Conservation (phyloP, 208 protist species). For the Crithidia expoeki region DNA sequence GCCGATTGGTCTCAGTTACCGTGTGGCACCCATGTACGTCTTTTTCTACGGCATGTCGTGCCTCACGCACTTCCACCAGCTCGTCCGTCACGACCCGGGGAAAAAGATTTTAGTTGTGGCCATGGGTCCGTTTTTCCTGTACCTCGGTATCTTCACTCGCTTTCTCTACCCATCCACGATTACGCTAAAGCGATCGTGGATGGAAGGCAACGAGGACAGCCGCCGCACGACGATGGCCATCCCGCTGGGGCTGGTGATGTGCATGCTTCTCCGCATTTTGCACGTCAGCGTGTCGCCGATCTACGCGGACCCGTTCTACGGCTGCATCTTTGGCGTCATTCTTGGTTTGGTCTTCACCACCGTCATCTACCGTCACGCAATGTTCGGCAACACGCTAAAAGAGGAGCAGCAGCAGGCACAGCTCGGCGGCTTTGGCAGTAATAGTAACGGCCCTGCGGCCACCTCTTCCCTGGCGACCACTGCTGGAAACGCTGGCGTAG, state of each 20-base stretch:
- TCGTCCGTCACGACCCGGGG: slow-evolving; percentile 37
- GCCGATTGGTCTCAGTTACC: slow-evolving; percentile 38
- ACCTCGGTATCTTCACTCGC: slow-evolving; percentile 51
- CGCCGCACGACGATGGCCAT: slow-evolving; percentile 61
- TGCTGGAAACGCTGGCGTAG: not conserved
- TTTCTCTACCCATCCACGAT: slow-evolving; percentile 58
- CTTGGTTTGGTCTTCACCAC: slow-evolving; percentile 62
- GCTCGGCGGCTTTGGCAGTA: not conserved
- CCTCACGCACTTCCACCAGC: slow-evolving; percentile 68
- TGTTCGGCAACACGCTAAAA: slow-evolving; percentile 55
- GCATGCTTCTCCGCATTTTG: slow-evolving; percentile 77
- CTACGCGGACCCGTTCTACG: slow-evolving; percentile 64
- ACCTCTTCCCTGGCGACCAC: not conserved
- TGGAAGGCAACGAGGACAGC: slow-evolving; percentile 52
- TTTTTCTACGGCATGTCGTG: slow-evolving; percentile 61
- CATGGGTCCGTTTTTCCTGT: slow-evolving; percentile 57
- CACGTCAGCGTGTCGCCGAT: slow-evolving; percentile 60
- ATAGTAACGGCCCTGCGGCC: not conserved
- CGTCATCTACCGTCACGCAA: slow-evolving; percentile 65
- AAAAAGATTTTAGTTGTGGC: slow-evolving; percentile 53
- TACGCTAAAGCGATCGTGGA: slow-evolving; percentile 19
- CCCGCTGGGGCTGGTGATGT: slow-evolving; percentile 63
- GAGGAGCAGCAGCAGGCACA: slow-evolving; percentile 15
- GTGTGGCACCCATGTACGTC: slow-evolving; percentile 70
- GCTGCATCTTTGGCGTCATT: slow-evolving; percentile 59